Conservation (phyloP, 352 stramenopile species). For the Stephanocyclus meneghinianus region DNA sequence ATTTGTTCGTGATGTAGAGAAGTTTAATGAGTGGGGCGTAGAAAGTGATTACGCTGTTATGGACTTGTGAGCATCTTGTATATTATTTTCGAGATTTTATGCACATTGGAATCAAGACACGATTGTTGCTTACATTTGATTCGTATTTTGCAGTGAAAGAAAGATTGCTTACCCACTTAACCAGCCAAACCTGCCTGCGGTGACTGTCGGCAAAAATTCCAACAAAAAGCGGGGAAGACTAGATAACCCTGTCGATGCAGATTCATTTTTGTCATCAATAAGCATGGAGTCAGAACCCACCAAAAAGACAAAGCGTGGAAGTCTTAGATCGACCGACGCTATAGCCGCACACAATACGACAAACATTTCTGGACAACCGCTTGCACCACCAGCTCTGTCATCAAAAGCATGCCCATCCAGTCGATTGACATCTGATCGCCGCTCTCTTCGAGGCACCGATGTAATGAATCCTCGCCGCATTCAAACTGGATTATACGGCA, state of each 20-base stretch:
- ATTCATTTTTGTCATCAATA: neutral
- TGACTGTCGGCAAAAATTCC: slow-evolving; percentile 10
- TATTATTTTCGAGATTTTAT: neutral
- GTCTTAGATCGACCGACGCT: neutral
- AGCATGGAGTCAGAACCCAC: neutral
- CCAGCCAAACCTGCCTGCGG: slow-evolving; percentile 1
- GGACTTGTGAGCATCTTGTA: slow-evolving; percentile 46
- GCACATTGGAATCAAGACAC: neutral
- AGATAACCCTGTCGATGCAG: neutral
- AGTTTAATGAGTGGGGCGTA: slow-evolving; percentile 56
- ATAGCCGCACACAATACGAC: neutral
- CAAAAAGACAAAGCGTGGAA: slow-evolving; percentile 4
- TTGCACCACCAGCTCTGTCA: neutral
- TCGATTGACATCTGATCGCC: slow-evolving; percentile 39
- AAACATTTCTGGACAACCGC: neutral
- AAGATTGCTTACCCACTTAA: slow-evolving; percentile 35
- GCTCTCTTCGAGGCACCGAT: neutral
- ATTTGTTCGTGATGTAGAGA: slow-evolving; percentile 57
- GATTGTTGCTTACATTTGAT: neutral
- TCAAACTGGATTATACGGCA: slow-evolving; percentile 63
- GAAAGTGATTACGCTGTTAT: slow-evolving; percentile 55
- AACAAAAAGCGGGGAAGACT: slow-evolving; percentile 25
- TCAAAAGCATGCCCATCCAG: neutral
- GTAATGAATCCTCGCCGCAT: slow-evolving; percentile 65
- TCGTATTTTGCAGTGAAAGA: slow-evolving; percentile 23